A percentile compares a stretch with the other conserved stretches of the same genome.
Conservation (phyloP, 345 rosid genomes). For the Lepidium didymum region DNA sequence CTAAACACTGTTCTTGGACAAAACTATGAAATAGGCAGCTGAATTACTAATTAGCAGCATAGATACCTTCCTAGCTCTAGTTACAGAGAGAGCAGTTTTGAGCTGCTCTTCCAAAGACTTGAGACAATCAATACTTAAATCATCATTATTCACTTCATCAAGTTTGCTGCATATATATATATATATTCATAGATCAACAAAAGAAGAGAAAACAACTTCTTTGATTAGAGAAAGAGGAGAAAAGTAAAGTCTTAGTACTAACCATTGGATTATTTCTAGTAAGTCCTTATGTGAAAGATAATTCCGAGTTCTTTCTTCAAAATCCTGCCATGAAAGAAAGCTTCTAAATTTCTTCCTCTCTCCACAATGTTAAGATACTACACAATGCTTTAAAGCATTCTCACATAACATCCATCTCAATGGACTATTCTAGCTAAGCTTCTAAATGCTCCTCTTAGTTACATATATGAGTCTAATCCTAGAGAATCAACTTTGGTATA, state of each 20-base stretch:
- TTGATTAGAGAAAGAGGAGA: neutral
- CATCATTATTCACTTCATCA: neutral
- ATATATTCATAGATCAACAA: neutral
- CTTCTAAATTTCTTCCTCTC: neutral
- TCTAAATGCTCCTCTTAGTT: neutral
- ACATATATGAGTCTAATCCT: no score
- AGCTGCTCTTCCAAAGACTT: conserved; percentile 12
- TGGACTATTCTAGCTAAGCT: neutral
- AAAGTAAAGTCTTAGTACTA: neutral
- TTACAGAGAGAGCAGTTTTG: conserved; percentile 8
- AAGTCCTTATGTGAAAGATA: conserved; percentile 15
- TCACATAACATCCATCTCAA: neutral
- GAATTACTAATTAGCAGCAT: neutral
- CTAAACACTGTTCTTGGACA: no score
- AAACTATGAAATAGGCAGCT: no score
- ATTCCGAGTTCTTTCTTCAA: neutral
- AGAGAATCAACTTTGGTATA: no score
- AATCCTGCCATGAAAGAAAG: conserved; percentile 16
- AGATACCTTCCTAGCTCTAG: conserved; percentile 28
- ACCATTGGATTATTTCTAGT: conserved; percentile 15
- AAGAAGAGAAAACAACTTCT: neutral
- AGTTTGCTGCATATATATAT: conserved; percentile 15
- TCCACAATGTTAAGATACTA: neutral
- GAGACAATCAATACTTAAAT: conserved; percentile 7
- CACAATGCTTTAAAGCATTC: neutral